phyloP scores from a whole-genome alignment of 169 alveolate genomes.

The Ichthyophthirius multifiliis region DNA sequence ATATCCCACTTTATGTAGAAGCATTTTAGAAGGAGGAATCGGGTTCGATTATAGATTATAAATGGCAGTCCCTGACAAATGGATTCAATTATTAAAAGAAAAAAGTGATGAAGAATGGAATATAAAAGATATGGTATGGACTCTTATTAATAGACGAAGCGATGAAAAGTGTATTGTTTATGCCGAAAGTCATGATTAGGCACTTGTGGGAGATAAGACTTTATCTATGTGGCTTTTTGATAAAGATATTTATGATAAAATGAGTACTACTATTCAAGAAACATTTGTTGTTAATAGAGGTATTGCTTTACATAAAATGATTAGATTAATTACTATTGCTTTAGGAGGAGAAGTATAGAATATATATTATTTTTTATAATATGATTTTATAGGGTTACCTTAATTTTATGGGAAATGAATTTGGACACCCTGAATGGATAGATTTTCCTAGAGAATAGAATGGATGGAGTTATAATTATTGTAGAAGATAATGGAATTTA shows the following conservation, averaged over 20 bases:
- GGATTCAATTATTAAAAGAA: conserved; percentile 77
- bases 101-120: conserved; percentile 79
- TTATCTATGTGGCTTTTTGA: conserved; percentile 74
- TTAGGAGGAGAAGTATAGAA: conserved; percentile 77
- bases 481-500: conserved; percentile 81
- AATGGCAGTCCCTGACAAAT: conserved; percentile 83
- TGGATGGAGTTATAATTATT: conserved; percentile 66
- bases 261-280: conserved; percentile 44
- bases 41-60: conserved; percentile 90
- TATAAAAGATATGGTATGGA: conserved; percentile 54
- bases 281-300: conserved; percentile 71
- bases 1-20: conserved; percentile 87
- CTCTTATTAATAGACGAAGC: conserved; percentile 66
- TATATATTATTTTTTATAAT: no score
- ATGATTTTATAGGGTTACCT: conserved; percentile 50
- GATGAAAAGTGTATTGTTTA: conserved; percentile 75
- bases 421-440: conserved; percentile 89
- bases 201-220: conserved; percentile 83
- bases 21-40: conserved; percentile 88
- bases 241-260: conserved; percentile 68
- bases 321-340: conserved; percentile 67
- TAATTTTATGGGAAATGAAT: conserved; percentile 85
- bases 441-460: conserved; percentile 86
- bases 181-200: conserved; percentile 83
- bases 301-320: conserved; percentile 78